A percentile compares a stretch with the other conserved stretches of the same genome.
Conservation (phyloP, 345 rosid genomes). For the Adansonia digitata region DNA sequence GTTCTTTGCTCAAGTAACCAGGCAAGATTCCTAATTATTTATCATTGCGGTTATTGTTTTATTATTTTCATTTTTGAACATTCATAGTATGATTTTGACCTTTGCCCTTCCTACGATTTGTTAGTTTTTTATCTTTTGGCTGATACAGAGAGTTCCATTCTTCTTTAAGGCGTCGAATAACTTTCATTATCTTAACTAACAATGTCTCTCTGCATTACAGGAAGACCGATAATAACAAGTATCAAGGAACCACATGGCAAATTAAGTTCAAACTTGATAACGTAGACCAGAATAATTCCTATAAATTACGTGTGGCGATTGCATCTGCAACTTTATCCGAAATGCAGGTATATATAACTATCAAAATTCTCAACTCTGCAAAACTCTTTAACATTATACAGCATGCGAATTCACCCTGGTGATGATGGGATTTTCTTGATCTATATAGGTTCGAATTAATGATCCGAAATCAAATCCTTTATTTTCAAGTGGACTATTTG, state of each 20-base stretch:
- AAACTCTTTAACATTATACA: too few species aligned
- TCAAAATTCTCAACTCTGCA: not conserved
- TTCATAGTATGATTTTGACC: too few species aligned
- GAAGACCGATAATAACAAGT: slow-evolving; percentile 37
- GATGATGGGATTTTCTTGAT: too few species aligned
- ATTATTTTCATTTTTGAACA: not conserved
- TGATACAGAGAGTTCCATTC: not conserved
- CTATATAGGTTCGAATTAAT: slow-evolving; percentile 60
- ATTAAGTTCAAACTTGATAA: slow-evolving; percentile 49
- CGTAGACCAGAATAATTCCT: slow-evolving; percentile 29
- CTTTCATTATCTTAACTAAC: not conserved
- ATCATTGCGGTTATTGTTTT: not conserved
- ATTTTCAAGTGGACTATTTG: slow-evolving; percentile 66
- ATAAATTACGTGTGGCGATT: slow-evolving; percentile 59
- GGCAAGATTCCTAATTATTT: slow-evolving; percentile 30
- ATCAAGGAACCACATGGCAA: slow-evolving; percentile 69
- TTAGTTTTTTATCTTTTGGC: too few species aligned
- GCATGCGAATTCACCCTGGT: too few species aligned
- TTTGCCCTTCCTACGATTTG: too few species aligned
- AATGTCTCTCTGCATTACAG: slow-evolving; percentile 18
- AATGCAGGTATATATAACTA: slow-evolving; percentile 45
- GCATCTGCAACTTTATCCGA: slow-evolving; percentile 71
- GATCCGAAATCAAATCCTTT: slow-evolving; percentile 37
- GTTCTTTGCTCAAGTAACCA: slow-evolving; percentile 74
- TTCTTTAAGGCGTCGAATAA: not conserved